Evolutionary conservation across 2,329 filamentous ascomycete genomes (phyloP), one percentile per base, ranked within the genome.

Genomic region (Fusarium annulatum): DNA sequence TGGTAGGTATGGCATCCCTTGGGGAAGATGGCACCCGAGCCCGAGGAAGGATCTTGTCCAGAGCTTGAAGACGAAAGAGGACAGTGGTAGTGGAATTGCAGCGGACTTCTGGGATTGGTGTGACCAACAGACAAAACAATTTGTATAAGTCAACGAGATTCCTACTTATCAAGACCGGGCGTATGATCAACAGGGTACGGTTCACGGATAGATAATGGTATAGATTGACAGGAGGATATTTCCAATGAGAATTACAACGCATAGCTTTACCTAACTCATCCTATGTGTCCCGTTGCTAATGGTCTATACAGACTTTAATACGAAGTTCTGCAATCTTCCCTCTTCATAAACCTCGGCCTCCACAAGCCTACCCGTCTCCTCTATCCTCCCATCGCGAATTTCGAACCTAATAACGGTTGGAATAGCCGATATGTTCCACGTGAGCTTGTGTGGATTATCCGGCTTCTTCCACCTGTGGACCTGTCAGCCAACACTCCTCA

Each of bases 61-160:
- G 2, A 61, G 56, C 9, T 46, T 69, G 21, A 68, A 55, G 28
- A 18, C 8, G 2, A 48, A 62, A 26, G 43, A 28, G 1, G 33
- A 68, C 1, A 51, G 64, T 0, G 66, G 56, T 0, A 55, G 10
- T 23, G 66, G 64, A 6, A 4, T 51, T 15, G 26, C 64, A 23
- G 28, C 16, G 0, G 46, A 43, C 0, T 61, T 69, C 0, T 67
- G 66, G 66, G 34, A 68, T 5, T 69, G 64, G 66, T 69, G 66
- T 12, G 38, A 69, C 2, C 21, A 6, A n/a, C 41, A 68, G 14
- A 63, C 45, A 4, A 41, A 43, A 4, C 3, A n/a, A 0, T 45
- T 12, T 18, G 10, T 4, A 0, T 8, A 15, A 36, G 8, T 7
- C 23, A 4, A 23, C 23, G 3, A 23, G 23, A 23, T 23, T 11